Evolutionary conservation across 2,329 filamentous ascomycete species (phyloP).

Genomic region (Claviceps capensis): DNA sequence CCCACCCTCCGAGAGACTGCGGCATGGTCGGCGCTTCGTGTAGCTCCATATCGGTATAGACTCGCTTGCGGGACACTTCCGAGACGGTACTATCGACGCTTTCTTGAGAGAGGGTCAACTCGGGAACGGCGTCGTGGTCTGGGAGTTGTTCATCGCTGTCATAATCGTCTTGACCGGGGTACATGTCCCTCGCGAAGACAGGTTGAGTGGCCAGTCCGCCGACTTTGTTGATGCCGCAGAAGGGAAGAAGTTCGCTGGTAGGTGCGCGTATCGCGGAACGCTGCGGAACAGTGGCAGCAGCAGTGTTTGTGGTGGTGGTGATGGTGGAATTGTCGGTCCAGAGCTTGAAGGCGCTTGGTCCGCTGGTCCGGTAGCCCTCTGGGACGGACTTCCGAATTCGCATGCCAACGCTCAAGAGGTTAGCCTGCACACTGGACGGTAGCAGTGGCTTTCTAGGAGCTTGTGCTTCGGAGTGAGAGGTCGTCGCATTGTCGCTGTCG

Average conservation of each 20-base stretch:
- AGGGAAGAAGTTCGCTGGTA: constrained; percentile 57
- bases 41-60: constrained; percentile 30
- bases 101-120: constrained; percentile 42
- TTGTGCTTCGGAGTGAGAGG: constrained; percentile 3
- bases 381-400: constrained; percentile 83
- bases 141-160: constrained; percentile 17
- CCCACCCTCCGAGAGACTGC: constrained; percentile 13
- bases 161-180: constrained; percentile 9
- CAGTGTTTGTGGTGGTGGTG: neutral
- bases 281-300: neutral
- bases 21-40: constrained; percentile 7
- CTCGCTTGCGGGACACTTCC: constrained; percentile 30
- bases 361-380: constrained; percentile 76
- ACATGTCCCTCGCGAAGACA: constrained; percentile 14
- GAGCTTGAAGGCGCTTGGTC: constrained; percentile 35
- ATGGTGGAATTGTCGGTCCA: constrained; percentile 26
- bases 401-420: constrained; percentile 88
- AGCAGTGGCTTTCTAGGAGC: constrained; percentile 32
- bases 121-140: constrained; percentile 27
- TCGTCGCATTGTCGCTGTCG: constrained; percentile 20
- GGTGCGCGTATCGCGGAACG: constrained; percentile 12
- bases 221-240: constrained; percentile 66
- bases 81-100: constrained; percentile 27
- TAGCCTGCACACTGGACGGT: constrained; percentile 57
- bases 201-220: constrained; percentile 54